Evolutionary conservation across 257 asterid species (phyloP).

Genomic region (Osmanthus fragrans): DNA sequence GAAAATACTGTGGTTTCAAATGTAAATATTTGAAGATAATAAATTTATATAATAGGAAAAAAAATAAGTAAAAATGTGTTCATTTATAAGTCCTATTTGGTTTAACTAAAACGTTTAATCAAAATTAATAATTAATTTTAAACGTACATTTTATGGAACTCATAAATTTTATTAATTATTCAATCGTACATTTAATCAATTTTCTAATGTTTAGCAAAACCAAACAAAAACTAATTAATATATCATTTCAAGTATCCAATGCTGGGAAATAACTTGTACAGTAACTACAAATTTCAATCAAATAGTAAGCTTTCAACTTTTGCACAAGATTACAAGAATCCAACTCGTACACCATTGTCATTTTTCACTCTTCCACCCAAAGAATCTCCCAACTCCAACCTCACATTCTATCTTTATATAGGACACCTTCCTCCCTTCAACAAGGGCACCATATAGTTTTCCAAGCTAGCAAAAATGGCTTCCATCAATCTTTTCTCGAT

Average conservation of each 20-base stretch:
- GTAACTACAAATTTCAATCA: background rate
- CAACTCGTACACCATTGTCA: slow-evolving; percentile 32
- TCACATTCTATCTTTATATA: slow-evolving; percentile 50
- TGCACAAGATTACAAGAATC: slow-evolving; percentile 44
- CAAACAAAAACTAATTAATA: background rate
- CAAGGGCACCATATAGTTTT: slow-evolving; percentile 20
- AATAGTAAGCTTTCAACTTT: slow-evolving; percentile 13
- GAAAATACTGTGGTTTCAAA: too few species aligned
- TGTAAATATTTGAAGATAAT: too few species aligned
- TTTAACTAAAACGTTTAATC: too few species aligned
- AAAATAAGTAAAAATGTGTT: too few species aligned
- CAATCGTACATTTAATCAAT: too few species aligned
- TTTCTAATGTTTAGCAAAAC: too few species aligned
- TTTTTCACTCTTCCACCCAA: slow-evolving; percentile 40
- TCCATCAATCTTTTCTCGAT: slow-evolving; percentile 25
- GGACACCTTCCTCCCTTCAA: slow-evolving; percentile 25
- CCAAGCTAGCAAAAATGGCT: slow-evolving; percentile 45
- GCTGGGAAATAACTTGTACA: background rate
- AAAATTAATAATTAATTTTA: too few species aligned
- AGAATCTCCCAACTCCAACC: slow-evolving; percentile 42
- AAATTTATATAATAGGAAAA: too few species aligned
- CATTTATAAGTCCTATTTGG: too few species aligned
- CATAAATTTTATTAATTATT: too few species aligned
- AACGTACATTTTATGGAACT: too few species aligned
- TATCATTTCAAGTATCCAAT: background rate